Evolutionary conservation across 2,329 filamentous ascomycete species (phyloP).

Genomic region (Trematosphaeria pertusa): DNA sequence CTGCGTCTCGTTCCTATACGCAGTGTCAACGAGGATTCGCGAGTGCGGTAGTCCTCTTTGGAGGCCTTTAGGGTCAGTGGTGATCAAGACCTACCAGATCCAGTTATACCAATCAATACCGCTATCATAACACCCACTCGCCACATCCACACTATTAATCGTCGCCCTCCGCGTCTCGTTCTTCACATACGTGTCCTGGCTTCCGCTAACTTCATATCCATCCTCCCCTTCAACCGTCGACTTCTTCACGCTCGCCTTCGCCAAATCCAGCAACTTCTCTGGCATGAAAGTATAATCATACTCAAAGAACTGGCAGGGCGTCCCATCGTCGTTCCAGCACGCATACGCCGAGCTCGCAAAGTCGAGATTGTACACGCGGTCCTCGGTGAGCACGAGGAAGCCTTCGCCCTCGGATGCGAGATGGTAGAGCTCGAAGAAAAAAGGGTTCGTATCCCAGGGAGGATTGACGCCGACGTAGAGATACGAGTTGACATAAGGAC

Average conservation of each 20-base stretch:
- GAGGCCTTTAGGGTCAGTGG: no score
- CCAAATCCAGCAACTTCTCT: background rate
- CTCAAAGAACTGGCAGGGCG: background rate
- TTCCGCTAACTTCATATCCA: background rate
- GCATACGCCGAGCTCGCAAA: slow-evolving; percentile 5
- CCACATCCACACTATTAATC: background rate
- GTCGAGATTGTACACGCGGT: slow-evolving; percentile 7
- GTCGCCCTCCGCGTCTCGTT: background rate
- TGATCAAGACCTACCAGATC: background rate
- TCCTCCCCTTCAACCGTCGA: background rate
- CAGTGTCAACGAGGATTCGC: no score
- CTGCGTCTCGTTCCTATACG: background rate
- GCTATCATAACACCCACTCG: background rate
- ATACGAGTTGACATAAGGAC: background rate
- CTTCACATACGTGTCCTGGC: background rate
- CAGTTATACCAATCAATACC: background rate
- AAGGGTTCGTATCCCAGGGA: slow-evolving; percentile 11
- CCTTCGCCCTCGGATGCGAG: background rate
- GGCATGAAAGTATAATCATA: background rate
- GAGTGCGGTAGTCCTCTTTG: no score
- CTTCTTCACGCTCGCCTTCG: background rate
- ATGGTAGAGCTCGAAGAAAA: slow-evolving; percentile 14
- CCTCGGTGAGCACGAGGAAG: background rate
- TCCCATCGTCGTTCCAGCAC: slow-evolving; percentile 6
- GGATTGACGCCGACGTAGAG: slow-evolving; percentile 8